These are phyloP conservation scores for Coemansia sp. DNA, from an alignment of 192 early-diverging fungal genomes.

Conservation along the genomic window DNA sequence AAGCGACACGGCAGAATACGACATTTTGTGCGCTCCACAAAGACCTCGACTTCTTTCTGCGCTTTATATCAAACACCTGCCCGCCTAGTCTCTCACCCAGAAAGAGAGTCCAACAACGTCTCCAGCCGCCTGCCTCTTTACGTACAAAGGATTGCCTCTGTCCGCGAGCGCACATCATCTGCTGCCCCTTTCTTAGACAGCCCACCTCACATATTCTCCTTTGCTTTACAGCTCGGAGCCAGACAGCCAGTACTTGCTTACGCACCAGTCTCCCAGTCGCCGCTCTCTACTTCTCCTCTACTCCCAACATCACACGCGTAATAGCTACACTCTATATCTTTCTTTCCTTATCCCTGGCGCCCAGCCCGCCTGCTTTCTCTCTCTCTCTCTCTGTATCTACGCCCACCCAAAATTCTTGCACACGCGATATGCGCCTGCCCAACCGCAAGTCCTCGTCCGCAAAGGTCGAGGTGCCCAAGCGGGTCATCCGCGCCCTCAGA, in stretches of 20 bases:
- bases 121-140: neutral
- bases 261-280: neutral
- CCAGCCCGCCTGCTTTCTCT: neutral
- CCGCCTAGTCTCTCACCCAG: conserved; percentile 4
- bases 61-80: conserved; percentile 2
- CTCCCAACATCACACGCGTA: neutral
- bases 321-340: conserved; percentile 1
- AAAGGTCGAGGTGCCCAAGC: conserved; percentile 62
- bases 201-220: neutral
- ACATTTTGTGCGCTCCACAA: conserved; percentile 22
- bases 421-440: conserved; percentile 26
- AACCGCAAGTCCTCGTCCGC: conserved; percentile 42
- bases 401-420: neutral
- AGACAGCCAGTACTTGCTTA: conserved; percentile 1
- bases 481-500: conserved; percentile 73
- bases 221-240: neutral
- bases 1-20: conserved; percentile 9
- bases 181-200: neutral
- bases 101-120: conserved; percentile 18
- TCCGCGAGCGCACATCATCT: neutral
- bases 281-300: neutral
- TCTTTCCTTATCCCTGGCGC: conserved; percentile 3
- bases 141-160: conserved; percentile 2
- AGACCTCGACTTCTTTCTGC: conserved; percentile 23
- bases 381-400: neutral